Conservation (phyloP, 1,284 basidiomycete species). For the Ceratorhiza oryzae-sativae region DNA sequence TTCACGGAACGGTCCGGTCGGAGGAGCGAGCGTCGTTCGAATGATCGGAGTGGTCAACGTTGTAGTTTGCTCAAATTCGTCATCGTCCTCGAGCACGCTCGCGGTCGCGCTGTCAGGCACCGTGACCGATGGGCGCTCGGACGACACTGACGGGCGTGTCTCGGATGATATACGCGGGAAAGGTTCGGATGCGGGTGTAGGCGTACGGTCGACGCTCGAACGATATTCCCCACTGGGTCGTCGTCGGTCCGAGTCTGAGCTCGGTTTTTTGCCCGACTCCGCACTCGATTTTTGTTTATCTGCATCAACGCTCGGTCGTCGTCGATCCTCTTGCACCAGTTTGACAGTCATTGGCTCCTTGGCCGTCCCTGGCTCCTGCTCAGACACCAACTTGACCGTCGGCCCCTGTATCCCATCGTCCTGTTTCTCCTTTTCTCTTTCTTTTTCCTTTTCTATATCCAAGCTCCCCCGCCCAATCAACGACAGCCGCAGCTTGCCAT, state of each 20-base stretch:
- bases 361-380: conserved; percentile 46
- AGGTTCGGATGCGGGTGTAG: neutral
- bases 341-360: conserved; percentile 32
- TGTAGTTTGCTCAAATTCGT: conserved; percentile 23
- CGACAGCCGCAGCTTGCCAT: conserved; percentile 16
- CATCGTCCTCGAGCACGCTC: conserved; percentile 17
- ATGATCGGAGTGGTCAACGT: conserved; percentile 16
- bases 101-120: conserved; percentile 10
- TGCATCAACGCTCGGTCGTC: conserved; percentile 5
- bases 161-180: conserved; percentile 1
- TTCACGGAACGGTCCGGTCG: conserved; percentile 10
- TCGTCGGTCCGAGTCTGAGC: neutral
- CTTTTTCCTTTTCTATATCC: conserved; percentile 1
- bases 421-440: conserved; percentile 4
- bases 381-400: conserved; percentile 44
- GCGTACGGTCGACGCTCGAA: neutral
- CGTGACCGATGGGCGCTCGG: neutral
- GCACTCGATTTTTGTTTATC: neutral
- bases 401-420: conserved; percentile 38
- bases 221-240: conserved; percentile 4
- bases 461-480: conserved; percentile 1
- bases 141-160: conserved; percentile 19
- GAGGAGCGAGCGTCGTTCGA: conserved; percentile 28
- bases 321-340: neutral
- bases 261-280: neutral